Evolutionary conservation across 2,329 filamentous ascomycete species (phyloP), one percentile per base, ranked within the genome.

Genomic region (Fusarium decemcellulare): DNA sequence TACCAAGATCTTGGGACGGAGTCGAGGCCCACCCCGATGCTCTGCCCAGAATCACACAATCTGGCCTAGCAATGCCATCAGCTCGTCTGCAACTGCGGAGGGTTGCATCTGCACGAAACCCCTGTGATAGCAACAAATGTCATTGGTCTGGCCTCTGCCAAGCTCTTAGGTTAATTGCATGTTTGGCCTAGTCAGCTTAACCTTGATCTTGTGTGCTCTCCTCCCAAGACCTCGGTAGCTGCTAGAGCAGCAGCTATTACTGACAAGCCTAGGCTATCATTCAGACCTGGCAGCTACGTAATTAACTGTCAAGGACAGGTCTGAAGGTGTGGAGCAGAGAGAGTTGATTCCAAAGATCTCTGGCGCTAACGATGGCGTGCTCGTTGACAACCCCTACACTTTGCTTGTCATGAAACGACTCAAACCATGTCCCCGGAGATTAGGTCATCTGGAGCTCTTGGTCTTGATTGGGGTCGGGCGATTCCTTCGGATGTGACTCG

Each of bases 31-130:
- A 37, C 18, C 23, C 14, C 44, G n/a, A 34, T 10, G 27, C 12
- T n/a, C 27, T 16, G 56, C 56, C 56, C 48, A 59, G 56, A 37
- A 59, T 59, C 56, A 59, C 56, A 59, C 47, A 39, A 59, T 59
- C 47, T 16, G 37, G 37, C 43, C 36, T 44, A 12, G 16, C 27
- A 36, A 59, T 59, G 47, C 56, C 56, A 53, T 59, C 56, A 59
- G 29, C 12, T 23, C 23, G 14, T 36, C 14, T 10, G 18, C 29
- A 37, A 23, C 32, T 51, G 8, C 18, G 23, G 43, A 57, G 43
- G 54, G 54, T 57, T 57, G 7, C 43, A 48, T 23, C 37, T 30
- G 2, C 18, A 27, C 44, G 29, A 48, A 5, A 6, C 44, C 15
- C 14, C 23, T 23, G 23, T 23, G 23, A 23, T 23, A 23, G 23